A percentile compares a stretch with the other conserved stretches of the same genome.
These are phyloP conservation scores for Tetrahymena elliotti DNA, from an alignment of 73 alveolate species.

Conservation along the genomic window DNA sequence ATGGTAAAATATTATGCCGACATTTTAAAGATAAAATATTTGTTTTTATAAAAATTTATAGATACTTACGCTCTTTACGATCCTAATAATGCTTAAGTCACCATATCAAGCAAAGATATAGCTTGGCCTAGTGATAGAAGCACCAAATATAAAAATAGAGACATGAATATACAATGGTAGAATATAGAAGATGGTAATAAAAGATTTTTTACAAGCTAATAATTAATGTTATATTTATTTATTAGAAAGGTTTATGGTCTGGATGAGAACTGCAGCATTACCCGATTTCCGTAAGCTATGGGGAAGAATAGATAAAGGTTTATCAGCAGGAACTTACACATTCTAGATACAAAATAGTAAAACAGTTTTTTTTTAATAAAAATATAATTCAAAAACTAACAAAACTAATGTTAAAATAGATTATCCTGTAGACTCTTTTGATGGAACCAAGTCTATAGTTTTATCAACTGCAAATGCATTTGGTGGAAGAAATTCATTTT, in stretches of 20 bases:
- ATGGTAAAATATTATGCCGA: constrained; percentile 47
- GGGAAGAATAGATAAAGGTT: constrained; percentile 66
- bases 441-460: constrained; percentile 65
- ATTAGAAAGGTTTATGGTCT: constrained; percentile 71
- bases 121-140: constrained; percentile 84
- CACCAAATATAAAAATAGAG: constrained; percentile 52
- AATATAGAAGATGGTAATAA: constrained; percentile 50
- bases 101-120: constrained; percentile 30
- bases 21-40: not conserved
- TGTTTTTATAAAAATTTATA: not conserved
- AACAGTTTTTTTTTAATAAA: not conserved
- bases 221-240: too few species aligned
- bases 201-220: not conserved
- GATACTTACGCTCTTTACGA: not conserved
- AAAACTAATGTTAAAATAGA: too few species aligned
- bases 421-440: constrained; percentile 62
- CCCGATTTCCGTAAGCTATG: constrained; percentile 84
- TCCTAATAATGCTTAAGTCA: not conserved
- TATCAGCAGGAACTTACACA: constrained; percentile 55
- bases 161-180: constrained; percentile 46
- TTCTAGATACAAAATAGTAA: constrained; percentile 38
- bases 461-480: constrained; percentile 65
- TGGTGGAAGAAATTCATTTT: constrained; percentile 79
- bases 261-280: constrained; percentile 91
- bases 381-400: not conserved